Evolutionary conservation across 768 basidiomycete species (phyloP), one percentile per base, ranked within the genome.

Genomic region (Termitomyces titanicus): DNA sequence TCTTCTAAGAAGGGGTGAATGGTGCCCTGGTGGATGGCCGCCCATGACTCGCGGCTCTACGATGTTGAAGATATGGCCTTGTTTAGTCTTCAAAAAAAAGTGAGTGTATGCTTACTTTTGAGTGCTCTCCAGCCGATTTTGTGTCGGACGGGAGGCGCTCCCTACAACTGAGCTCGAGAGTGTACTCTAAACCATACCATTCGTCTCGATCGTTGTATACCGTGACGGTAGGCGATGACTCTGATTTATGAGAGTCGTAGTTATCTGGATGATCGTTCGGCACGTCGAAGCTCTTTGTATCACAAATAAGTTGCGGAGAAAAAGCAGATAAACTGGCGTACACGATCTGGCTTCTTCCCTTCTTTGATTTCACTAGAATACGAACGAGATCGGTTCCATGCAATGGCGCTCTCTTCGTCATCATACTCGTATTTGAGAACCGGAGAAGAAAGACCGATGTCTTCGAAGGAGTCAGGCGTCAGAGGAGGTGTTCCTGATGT

Each of bases 41-140:
- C 74, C 76, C 78, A 78, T 7, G 76, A 77, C 60, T 76, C 73
- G 53, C 69, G 72, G 51, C 76, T 77, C 77, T 78, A 9, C 3
- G 25, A 43, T 43, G 12, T n/a, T 53, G 34, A 18, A 10, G 4
- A 44, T 27, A 42, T 27, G 25, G 18, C 2, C 3, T 20, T 22
- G 22, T 40, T 49, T 20, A 3, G 5, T 11, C 22, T n/a, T 24
- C 27, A 5, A 42, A 22, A 31, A 12, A 25, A 24, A 3, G 49
- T 22, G 31, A 45, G 27, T 45, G 31, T 8, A 25, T 5, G 59
- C 63, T 33, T 43, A 71, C 75, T 66, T 73, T 71, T 38, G 74
- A 76, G 61, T 74, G 72, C 62, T 78, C 74, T 17, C 76, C 74
- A 20, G 56, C 64, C 22, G 68, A 60, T 42, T 66, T 65, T 24